Base-by-base conservation (phyloP, 805 yeast species). In the Candida maltosa region DNA sequence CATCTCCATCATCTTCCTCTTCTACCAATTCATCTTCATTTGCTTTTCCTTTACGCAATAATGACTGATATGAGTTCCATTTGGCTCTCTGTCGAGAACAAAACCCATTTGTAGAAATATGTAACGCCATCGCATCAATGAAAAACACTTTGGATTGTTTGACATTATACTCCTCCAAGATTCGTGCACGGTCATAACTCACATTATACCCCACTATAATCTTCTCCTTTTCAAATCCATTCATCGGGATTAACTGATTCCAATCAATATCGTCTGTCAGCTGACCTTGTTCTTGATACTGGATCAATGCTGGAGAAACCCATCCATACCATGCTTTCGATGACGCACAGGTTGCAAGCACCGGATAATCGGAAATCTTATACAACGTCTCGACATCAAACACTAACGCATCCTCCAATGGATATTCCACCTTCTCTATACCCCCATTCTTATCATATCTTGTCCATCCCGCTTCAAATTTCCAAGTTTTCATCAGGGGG, bases 311-410 rank as follows among this genome's bases (percentile, higher is more conserved):
- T 0, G 99, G 98, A 0, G 96, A 87, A 6, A 87, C 80, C 99
- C 99, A 93, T 0, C 81, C 79, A 52, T 89, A 93, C 95, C 97
- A 88, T 0, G 96, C 95, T 7, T 71, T 65, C 0, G 69, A 54
- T 0, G 96, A 78, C 2, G 72, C 80, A 8, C 96, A 95, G 0
- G 85, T 75, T 2, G 96, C 96, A 58, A 93, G 53, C 0, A 84
- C 76, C 0, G 97, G 81, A 52, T 78, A 89, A 3, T 72, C 74
- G 0, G 93, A 76, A 1, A 77, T 58, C 45, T 86, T 81, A 59
- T 87, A 89, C 50, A 89, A 54, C 0, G 83, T 86, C 55, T 93
- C 99, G 8, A 87, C 89, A 58, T 93, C 99, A 56, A 91, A 91
- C 0, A 84, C 88, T 9, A 93, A 51, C 2, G 75, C 77, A 27